phyloP scores from a whole-genome alignment of 2,329 filamentous ascomycete species.

The Polychaeton citri region DNA sequence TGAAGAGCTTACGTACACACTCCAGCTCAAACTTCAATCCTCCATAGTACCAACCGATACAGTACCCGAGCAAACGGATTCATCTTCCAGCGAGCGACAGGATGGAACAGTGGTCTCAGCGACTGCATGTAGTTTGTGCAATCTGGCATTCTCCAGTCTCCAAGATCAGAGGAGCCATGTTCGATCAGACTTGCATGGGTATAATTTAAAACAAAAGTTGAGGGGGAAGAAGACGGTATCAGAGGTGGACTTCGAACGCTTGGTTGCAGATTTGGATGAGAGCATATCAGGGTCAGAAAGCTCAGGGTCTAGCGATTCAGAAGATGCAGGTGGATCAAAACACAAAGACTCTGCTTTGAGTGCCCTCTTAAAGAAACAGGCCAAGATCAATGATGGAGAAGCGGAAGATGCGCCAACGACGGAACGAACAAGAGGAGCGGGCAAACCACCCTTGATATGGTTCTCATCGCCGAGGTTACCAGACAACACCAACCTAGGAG shows the following conservation, averaged over 20 bases:
- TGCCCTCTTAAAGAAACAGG: conserved; percentile 69
- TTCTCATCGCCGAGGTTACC: conserved; percentile 65
- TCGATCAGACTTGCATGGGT: conserved; percentile 81
- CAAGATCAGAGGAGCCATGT: conserved; percentile 76
- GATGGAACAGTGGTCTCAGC: conserved; percentile 37
- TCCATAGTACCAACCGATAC: conserved; percentile 13
- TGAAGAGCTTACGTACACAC: conserved; percentile 53
- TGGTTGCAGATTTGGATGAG: conserved; percentile 78
- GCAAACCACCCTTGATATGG: conserved; percentile 72
- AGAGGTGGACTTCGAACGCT: conserved; percentile 73
- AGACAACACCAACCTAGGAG: conserved; percentile 64
- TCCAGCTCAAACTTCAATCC: conserved; percentile 45
- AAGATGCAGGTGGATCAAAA: conserved; percentile 44
- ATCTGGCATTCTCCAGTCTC: conserved; percentile 55
- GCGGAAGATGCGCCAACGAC: conserved; percentile 35
- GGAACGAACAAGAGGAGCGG: conserved; percentile 41
- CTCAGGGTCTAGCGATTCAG: conserved; percentile 51
- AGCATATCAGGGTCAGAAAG: conserved; percentile 72
- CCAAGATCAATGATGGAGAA: conserved; percentile 50
- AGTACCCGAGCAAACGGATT: conserved; percentile 11
- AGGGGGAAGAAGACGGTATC: conserved; percentile 58
- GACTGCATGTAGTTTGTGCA: conserved; percentile 72
- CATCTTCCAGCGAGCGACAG: conserved; percentile 23
- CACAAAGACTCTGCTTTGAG: conserved; percentile 60
- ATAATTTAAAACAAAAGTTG: conserved; percentile 87